phyloP scores from a whole-genome alignment of 306 rosid genomes.

The Astragalus glycyphyllos region DNA sequence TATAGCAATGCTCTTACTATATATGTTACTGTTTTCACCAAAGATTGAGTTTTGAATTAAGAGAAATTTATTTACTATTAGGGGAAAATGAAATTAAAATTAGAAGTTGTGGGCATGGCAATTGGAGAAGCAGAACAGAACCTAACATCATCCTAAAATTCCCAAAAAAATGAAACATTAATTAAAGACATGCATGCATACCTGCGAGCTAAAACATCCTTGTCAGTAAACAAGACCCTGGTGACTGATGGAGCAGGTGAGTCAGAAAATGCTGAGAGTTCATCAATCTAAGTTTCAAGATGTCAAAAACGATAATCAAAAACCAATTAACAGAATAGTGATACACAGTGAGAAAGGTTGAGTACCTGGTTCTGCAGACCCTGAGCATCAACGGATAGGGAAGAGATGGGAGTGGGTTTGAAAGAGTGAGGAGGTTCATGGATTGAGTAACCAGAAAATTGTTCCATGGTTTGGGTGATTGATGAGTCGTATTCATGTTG shows the following conservation, averaged over 20 bases:
- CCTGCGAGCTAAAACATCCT: slow-evolving; percentile 91
- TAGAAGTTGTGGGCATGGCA: background rate
- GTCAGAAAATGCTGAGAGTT: slow-evolving; percentile 81
- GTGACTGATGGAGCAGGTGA: slow-evolving; percentile 93
- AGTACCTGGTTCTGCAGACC: slow-evolving; percentile 78
- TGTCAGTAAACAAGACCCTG: slow-evolving; percentile 78
- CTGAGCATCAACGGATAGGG: slow-evolving; percentile 67
- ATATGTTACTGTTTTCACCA: slow-evolving; percentile 2
- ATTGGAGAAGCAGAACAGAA: background rate
- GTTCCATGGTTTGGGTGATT: slow-evolving; percentile 80
- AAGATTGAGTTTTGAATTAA: background rate
- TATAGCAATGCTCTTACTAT: no score
- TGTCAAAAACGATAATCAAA: slow-evolving; percentile 27
- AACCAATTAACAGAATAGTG: background rate
- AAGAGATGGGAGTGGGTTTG: slow-evolving; percentile 45
- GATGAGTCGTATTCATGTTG: slow-evolving; percentile 68
- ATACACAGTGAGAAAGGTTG: background rate
- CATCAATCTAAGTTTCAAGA: slow-evolving; percentile 68
- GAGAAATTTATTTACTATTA: background rate
- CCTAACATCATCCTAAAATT: slow-evolving; percentile 12
- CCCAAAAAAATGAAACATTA: background rate
- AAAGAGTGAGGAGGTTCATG: slow-evolving; percentile 60
- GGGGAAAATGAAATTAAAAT: background rate
- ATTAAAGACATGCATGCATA: background rate
- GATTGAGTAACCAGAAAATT: slow-evolving; percentile 82